Base-by-base conservation (phyloP, 805 yeast species). In the Yarrowia hollandica region DNA sequence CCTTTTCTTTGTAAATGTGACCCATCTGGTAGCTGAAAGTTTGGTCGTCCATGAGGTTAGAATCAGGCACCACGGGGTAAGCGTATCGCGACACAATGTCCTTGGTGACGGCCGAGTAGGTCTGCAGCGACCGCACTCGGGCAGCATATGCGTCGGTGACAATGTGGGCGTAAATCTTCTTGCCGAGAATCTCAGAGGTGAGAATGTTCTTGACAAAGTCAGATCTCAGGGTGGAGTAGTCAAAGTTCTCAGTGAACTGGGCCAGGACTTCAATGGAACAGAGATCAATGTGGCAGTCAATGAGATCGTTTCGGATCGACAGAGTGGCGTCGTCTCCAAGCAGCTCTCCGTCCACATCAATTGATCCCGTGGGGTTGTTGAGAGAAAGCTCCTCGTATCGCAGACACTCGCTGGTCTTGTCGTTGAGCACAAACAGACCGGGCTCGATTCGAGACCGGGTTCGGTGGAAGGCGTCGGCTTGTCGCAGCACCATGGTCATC, bases 261-360 rank as follows among this genome's bases (percentile, higher is more conserved):
- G 95, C 94, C 1, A 97, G 97, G 10, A 94, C 97, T 64, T 85
- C 90, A 1, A 96, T 90, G 6, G 97, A 80, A 72, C 99, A 94
- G 62, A 94, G 90, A 73, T 94, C 99, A 59, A 94, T 90, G 70
- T 88, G 94, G 71, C 99, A 94, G 75, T 94, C 99, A 61, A 94
- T 91, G 63, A 94, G 80, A 72, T 94, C 98, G 71, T 94, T 94
- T 69, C 97, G 82, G 60, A 94, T 77, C 9, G 81, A 80, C 64
- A 94, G 84, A n/a, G 42, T 37, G 21, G 34, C 34, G 62, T 88
- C 95, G 41, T 72, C 77, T 62, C 84, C 90, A 64, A 91, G 77
- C 46, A 94, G 74, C 70, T 94, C 98, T 0, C 92, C 87, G 68
- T 90, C 97, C 48, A 90, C 81, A 59, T 81, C 78, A 26, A 90